Conservation (phyloP, 2,329 filamentous ascomycete species). For the Ophiostoma fasciatum region DNA sequence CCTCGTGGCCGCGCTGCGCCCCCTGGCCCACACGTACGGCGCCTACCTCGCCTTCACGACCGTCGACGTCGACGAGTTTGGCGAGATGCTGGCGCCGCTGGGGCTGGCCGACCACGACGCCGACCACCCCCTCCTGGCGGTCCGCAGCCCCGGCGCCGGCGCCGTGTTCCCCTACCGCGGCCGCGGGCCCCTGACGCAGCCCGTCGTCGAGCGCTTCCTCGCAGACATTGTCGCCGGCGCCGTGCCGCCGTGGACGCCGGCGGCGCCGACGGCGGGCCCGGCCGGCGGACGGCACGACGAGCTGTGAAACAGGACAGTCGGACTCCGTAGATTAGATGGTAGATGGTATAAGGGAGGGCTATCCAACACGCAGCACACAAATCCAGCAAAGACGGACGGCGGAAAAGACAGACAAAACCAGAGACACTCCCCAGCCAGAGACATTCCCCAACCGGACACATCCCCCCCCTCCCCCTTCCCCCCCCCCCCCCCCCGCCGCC, state of each 20-base stretch:
- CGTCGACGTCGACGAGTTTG: constrained; percentile 30
- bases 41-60: constrained; percentile 34
- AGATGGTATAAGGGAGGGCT: too few species aligned
- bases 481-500: too few species aligned
- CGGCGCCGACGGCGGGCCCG: too few species aligned
- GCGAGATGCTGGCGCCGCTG: constrained; percentile 25
- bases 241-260: constrained; percentile 21
- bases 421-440: too few species aligned
- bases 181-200: constrained; percentile 17
- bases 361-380: too few species aligned
- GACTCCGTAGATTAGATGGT: background rate
- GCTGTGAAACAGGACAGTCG: background rate
- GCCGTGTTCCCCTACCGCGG: constrained; percentile 26
- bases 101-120: constrained; percentile 19
- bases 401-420: too few species aligned
- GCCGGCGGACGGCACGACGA: constrained; percentile 2
- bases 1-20: constrained; percentile 22
- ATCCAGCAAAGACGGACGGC: too few species aligned
- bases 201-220: constrained; percentile 27
- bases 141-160: constrained; percentile 30
- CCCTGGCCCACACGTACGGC: constrained; percentile 28
- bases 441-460: too few species aligned
- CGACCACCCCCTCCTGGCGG: constrained; percentile 20
- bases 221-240: constrained; percentile 28
- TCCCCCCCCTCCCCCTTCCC: too few species aligned